Evolutionary conservation across 1,139 yeast species (phyloP), one percentile per base, ranked within the genome.

Genomic region (Spencermartinsiella ligniputridi): DNA sequence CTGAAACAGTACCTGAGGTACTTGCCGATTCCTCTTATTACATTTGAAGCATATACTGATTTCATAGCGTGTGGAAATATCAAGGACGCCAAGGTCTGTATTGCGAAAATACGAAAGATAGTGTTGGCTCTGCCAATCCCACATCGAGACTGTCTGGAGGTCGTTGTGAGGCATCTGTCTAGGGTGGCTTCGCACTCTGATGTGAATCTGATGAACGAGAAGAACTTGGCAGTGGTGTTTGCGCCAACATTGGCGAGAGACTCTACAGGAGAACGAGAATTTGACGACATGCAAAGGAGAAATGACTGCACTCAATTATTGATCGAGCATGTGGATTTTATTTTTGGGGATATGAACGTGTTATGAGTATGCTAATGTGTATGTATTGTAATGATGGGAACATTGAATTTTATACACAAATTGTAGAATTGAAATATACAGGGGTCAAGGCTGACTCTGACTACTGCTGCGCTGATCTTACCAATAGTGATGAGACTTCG

Each of bases 161-260:
- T 67, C 37, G 67, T 92, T 32, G 70, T 85, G 46, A 69, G 70
- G 45, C 98, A 92, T 67, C 70, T 92, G 52, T 51, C 55, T 37
- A 48, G 49, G 34, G 68, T 67, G 21, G 54, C 62, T 17, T 43
- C 47, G 33, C 56, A 56, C 39, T 53, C 63, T 21, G 54, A 52
- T 11, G 36, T 43, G 17, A 70, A 75, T 38, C 67, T 75, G 49
- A 92, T 92, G 99, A 86, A 78, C 25, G 70, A 77, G 53, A 80
- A 81, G 62, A 89, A 94, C 57, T 66, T 94, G 47, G 84, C 96
- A 1, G 92, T 94, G 41, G 96, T 92, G 15, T 92, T 92, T 72
- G 96, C 97, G 0, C 98, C 99, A 1, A 89, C 97, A 2, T 69
- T 92, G 42, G 85, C 89, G 0, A 72, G 97, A 49, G 96, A 89